Conservation (phyloP, 75 land plant genomes). For the Selaginella tamariscina region DNA sequence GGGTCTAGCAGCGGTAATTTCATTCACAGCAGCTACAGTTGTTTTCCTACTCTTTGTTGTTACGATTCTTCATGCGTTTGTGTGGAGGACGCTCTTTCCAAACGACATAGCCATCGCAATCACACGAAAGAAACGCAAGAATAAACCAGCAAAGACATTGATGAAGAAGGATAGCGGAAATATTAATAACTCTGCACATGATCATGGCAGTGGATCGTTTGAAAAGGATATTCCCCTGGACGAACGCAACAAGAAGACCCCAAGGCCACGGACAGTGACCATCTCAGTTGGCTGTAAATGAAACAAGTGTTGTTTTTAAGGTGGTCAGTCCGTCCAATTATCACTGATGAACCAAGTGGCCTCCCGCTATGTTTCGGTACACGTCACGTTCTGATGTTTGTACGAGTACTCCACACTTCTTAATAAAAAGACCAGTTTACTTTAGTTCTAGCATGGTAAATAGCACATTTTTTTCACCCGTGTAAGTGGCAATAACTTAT, state of each 20-base stretch:
- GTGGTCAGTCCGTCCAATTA: too few relatives aligned
- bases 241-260: background rate
- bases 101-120: slow-evolving; percentile 9
- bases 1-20: background rate
- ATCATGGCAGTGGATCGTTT: background rate
- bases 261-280: background rate
- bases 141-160: background rate
- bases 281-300: background rate
- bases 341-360: too few relatives aligned
- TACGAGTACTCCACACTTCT: too few relatives aligned
- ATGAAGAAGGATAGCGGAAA: too few relatives aligned
- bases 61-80: background rate
- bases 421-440: too few relatives aligned
- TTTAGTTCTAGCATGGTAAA: too few relatives aligned
- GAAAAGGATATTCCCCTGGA: background rate
- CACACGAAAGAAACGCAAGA: background rate
- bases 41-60: background rate
- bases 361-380: too few relatives aligned
- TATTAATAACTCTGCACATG: too few relatives aligned
- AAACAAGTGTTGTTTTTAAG: too few relatives aligned
- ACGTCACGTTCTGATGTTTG: too few relatives aligned
- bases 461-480: too few relatives aligned
- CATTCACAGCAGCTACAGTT: background rate
- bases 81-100: slow-evolving; percentile 9
- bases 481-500: too few relatives aligned